Evolutionary conservation across 1,284 basidiomycete species (phyloP).

Genomic region (Coniferiporia sulphurascens): DNA sequence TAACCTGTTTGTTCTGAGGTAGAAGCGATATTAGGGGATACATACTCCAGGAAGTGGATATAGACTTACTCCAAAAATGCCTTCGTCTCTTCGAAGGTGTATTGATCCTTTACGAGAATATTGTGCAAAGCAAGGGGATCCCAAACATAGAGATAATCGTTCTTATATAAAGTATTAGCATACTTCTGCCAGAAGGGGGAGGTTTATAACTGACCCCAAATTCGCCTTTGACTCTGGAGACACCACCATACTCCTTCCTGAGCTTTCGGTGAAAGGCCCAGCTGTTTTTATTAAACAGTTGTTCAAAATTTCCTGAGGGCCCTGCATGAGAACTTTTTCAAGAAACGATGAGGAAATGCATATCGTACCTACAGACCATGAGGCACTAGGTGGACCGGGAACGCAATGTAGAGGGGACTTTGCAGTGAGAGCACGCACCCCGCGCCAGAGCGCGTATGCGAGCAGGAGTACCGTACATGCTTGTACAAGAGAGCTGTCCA

Average conservation of each 20-base stretch:
- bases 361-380: conserved; percentile 2
- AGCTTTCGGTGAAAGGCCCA: conserved; percentile 42
- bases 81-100: conserved; percentile 24
- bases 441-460: conserved; percentile 2
- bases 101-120: conserved; percentile 26
- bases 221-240: conserved; percentile 43
- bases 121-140: conserved; percentile 25
- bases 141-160: conserved; percentile 21
- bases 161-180: conserved; percentile 13
- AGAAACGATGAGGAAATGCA: background rate
- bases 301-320: conserved; percentile 40
- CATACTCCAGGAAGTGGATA: no score
- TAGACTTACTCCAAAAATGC: conserved; percentile 19
- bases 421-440: background rate
- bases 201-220: conserved; percentile 38
- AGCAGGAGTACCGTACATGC: background rate
- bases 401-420: conserved; percentile 1
- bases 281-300: conserved; percentile 43
- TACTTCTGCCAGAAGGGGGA: background rate
- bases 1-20: conserved; percentile 2
- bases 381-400: background rate
- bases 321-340: no score
- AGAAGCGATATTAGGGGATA: background rate
- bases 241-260: conserved; percentile 40
- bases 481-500: background rate